Percentiles rank a stretch among this genome's conserved stretches.
Evolutionary conservation across 1,284 basidiomycete species (phyloP).

Genomic region (Pseudozyma pruni): DNA sequence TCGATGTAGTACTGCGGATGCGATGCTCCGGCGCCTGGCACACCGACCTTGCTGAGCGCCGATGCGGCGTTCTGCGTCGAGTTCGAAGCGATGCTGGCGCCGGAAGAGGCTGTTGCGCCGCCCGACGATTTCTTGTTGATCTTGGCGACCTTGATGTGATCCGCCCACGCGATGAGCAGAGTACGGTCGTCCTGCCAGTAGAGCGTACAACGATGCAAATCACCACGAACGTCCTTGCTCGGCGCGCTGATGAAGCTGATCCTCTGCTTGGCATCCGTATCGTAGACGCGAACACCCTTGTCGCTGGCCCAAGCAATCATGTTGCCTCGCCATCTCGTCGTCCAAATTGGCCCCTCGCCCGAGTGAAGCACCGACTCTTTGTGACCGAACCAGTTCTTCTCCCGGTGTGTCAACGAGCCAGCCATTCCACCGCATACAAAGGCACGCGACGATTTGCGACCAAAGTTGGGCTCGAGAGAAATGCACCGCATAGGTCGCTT

Average conservation of each 20-base stretch:
- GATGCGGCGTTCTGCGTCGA: conserved; percentile 28
- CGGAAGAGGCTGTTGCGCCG: conserved; percentile 18
- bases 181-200: conserved; percentile 89
- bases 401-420: conserved; percentile 83
- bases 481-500: conserved; percentile 91
- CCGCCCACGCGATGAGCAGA: conserved; percentile 92
- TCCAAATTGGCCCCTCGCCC: conserved; percentile 95
- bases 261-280: conserved; percentile 80
- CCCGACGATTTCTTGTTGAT: conserved; percentile 36
- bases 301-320: conserved; percentile 98
- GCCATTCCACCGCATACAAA: conserved; percentile 94
- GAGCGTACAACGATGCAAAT: conserved; percentile 90
- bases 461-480: conserved; percentile 89
- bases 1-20: conserved; percentile 73
- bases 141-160: conserved; percentile 86
- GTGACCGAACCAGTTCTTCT: conserved; percentile 97
- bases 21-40: conserved; percentile 8
- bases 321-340: conserved; percentile 83
- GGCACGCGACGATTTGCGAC: conserved; percentile 80
- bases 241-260: conserved; percentile 89
- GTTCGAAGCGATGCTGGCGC: conserved; percentile 17
- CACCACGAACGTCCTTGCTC: conserved; percentile 82
- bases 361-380: conserved; percentile 86
- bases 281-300: conserved; percentile 93
- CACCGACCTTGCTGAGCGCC: conserved; percentile 32